phyloP scores from a whole-genome alignment of 148 eudicot species.

The Diospyros kaki region DNA sequence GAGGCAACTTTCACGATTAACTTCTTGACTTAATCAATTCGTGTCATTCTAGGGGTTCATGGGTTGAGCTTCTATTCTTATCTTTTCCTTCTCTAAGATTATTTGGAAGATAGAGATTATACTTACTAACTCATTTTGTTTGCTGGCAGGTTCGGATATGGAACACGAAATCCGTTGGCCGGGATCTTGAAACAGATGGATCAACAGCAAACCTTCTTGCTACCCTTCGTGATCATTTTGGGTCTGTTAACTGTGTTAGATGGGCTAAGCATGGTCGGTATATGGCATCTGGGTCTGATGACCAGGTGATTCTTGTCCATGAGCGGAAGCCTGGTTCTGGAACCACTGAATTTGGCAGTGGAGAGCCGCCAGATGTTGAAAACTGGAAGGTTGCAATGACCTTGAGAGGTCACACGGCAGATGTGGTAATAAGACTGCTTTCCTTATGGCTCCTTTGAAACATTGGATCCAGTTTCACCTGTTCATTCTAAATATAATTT shows the following conservation, averaged over 20 bases:
- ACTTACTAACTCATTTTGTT: conserved; percentile 8
- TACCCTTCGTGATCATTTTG: conserved; percentile 93
- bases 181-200: conserved; percentile 50
- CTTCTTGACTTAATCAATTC: neutral
- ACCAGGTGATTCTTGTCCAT: conserved; percentile 82
- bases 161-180: conserved; percentile 74
- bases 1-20: neutral
- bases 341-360: conserved; percentile 95
- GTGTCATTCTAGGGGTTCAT: neutral
- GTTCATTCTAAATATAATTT: neutral
- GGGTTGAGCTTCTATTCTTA: neutral
- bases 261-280: conserved; percentile 92
- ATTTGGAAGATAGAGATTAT: neutral
- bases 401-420: conserved; percentile 95
- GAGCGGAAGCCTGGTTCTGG: conserved; percentile 98
- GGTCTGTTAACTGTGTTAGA: conserved; percentile 96
- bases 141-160: conserved; percentile 80
- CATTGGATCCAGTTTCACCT: neutral
- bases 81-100: neutral
- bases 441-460: neutral
- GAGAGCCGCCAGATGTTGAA: conserved; percentile 96
- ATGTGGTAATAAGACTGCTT: conserved; percentile 70
- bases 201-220: conserved; percentile 73
- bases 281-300: conserved; percentile 97
- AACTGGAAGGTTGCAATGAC: conserved; percentile 95